Conservation (phyloP, 371 early-diverging fungal genomes). For the Mucor racemosus region DNA sequence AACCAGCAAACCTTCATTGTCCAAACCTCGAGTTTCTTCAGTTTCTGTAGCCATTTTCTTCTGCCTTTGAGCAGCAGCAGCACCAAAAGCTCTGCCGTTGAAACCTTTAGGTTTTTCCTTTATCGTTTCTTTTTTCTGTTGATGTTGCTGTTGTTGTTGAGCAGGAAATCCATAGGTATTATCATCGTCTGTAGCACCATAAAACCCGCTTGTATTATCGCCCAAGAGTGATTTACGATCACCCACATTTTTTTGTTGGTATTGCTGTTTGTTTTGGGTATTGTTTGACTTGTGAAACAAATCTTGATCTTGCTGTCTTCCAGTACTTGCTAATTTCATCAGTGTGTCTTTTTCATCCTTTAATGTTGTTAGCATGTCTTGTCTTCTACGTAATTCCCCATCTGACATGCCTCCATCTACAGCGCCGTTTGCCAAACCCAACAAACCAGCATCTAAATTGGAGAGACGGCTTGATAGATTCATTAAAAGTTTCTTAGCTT, state of each 20-base stretch:
- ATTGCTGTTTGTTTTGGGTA: slow-evolving; percentile 3
- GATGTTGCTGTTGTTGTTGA: neutral
- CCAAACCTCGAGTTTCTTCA: slow-evolving; percentile 74
- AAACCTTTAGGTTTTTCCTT: slow-evolving; percentile 14
- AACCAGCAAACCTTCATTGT: slow-evolving; percentile 75
- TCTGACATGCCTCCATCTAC: slow-evolving; percentile 53
- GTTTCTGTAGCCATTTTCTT: slow-evolving; percentile 65
- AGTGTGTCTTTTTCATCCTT: slow-evolving; percentile 75
- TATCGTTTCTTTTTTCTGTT: slow-evolving; percentile 11
- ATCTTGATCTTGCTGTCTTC: slow-evolving; percentile 49
- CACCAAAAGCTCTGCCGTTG: slow-evolving; percentile 71
- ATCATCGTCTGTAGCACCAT: neutral
- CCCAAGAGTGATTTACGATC: slow-evolving; percentile 34
- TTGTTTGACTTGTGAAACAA: slow-evolving; percentile 18
- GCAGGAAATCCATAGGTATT: slow-evolving; percentile 33
- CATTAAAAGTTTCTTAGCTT: slow-evolving; percentile 77
- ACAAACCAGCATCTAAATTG: slow-evolving; percentile 63
- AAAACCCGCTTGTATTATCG: slow-evolving; percentile 11
- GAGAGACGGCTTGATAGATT: slow-evolving; percentile 56
- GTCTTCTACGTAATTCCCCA: slow-evolving; percentile 78
- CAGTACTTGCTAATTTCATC: slow-evolving; percentile 57
- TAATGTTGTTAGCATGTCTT: slow-evolving; percentile 75
- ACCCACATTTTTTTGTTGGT: slow-evolving; percentile 16
- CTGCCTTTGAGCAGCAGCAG: slow-evolving; percentile 44
- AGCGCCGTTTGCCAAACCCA: slow-evolving; percentile 44